Percentiles rank a stretch among this genome's conserved stretches.
Conservation (phyloP, 169 alveolate genomes). For the Babesia caballi region DNA sequence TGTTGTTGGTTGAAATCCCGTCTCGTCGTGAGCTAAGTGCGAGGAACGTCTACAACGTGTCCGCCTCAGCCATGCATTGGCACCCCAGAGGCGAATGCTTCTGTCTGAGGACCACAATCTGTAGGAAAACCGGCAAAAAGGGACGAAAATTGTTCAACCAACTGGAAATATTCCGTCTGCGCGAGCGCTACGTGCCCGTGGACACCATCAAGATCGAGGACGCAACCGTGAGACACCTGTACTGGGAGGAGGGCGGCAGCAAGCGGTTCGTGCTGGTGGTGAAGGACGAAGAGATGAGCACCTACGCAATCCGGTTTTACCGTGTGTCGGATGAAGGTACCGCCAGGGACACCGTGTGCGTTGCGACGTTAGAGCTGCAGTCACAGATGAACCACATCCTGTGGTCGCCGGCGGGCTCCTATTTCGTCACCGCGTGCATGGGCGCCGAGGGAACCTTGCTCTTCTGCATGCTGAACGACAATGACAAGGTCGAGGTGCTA, state of each 20-base stretch:
- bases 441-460: constrained; percentile 82
- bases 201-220: constrained; percentile 87
- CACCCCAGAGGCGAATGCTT: constrained; percentile 86
- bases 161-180: constrained; percentile 83
- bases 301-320: constrained; percentile 82
- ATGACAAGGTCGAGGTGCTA: constrained; percentile 84
- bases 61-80: constrained; percentile 86
- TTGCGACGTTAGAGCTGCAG: constrained; percentile 74
- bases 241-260: constrained; percentile 82
- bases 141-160: constrained; percentile 82
- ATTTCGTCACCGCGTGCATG: constrained; percentile 81
- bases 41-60: constrained; percentile 85
- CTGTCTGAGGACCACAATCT: constrained; percentile 83
- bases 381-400: constrained; percentile 76
- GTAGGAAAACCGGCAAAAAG: constrained; percentile 84
- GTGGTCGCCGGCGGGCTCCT: constrained; percentile 88
- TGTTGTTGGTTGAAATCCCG: constrained; percentile 81
- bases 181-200: constrained; percentile 86
- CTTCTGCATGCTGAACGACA: constrained; percentile 80
- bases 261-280: constrained; percentile 85
- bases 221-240: constrained; percentile 82
- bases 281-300: constrained; percentile 82
- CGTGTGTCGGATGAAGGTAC: constrained; percentile 82
- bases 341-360: constrained; percentile 70
- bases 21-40: constrained; percentile 83